Evolutionary conservation across 129 eudicot species (phyloP).

Genomic region (Logfia minima): DNA sequence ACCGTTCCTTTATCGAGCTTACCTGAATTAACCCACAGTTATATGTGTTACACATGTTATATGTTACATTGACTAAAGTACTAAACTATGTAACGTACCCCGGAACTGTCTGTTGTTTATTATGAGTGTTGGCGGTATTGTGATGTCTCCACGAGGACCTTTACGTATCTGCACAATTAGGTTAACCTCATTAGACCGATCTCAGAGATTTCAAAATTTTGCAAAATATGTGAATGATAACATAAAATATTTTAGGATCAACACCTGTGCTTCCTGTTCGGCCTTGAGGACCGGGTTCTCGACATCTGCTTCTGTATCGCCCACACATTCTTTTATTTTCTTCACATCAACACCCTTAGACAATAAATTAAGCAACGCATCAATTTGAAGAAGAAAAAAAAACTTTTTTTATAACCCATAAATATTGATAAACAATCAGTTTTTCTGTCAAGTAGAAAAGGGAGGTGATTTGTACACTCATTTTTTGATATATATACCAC

Average conservation of each 20-base stretch:
- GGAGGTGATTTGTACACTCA: no score
- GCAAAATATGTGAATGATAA: background rate
- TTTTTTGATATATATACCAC: no score
- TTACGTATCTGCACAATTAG: conserved; percentile 64
- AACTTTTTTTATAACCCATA: no score
- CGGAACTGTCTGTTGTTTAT: conserved; percentile 87
- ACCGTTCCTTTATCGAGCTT: conserved; percentile 86
- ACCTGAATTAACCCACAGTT: conserved; percentile 42
- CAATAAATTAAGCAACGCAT: background rate
- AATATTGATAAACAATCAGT: no score
- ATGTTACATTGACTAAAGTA: background rate
- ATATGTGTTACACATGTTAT: background rate
- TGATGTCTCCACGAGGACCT: conserved; percentile 89
- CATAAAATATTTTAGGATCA: background rate
- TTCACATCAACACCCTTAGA: conserved; percentile 59
- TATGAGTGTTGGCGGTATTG: conserved; percentile 91
- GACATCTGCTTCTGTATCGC: conserved; percentile 66
- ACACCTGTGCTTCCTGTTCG: conserved; percentile 90
- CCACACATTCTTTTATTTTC: conserved; percentile 68
- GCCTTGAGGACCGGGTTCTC: conserved; percentile 68
- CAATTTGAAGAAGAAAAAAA: background rate
- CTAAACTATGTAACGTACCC: conserved; percentile 40
- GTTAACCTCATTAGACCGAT: background rate
- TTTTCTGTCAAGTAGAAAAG: no score
- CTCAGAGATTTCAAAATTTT: background rate